These are phyloP conservation scores for Kodamaea jinghongensis DNA, from an alignment of 805 yeast species.

Conservation along the genomic window DNA sequence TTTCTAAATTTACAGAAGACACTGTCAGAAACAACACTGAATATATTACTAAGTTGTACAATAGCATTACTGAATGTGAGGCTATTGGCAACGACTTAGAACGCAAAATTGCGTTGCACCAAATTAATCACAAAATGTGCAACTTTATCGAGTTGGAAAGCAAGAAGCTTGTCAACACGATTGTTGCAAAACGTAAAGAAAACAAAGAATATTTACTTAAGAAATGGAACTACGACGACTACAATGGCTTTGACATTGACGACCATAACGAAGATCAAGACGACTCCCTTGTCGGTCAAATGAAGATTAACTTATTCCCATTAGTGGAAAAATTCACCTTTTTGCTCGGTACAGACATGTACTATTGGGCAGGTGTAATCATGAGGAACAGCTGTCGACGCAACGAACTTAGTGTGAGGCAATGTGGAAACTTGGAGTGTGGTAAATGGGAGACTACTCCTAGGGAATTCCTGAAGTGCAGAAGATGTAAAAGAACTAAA, in stretches of 20 bases:
- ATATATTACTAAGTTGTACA: conserved; percentile 29
- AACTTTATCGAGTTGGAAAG: conserved; percentile 32
- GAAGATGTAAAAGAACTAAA: conserved; percentile 91
- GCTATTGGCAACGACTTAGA: conserved; percentile 31
- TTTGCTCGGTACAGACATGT: conserved; percentile 70
- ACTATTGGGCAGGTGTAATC: conserved; percentile 97
- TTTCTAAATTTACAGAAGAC: conserved; percentile 1
- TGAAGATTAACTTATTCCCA: conserved; percentile 72
- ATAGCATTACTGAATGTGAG: conserved; percentile 34
- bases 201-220: conserved; percentile 28
- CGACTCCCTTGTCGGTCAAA: conserved; percentile 44
- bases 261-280: conserved; percentile 33
- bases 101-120: conserved; percentile 32
- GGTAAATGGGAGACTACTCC: conserved; percentile 93
- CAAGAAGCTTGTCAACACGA: conserved; percentile 27
- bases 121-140: conserved; percentile 32
- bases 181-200: conserved; percentile 32
- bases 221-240: conserved; percentile 42
- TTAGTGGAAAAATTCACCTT: conserved; percentile 87
- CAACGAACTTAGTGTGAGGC: conserved; percentile 81
- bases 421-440: conserved; percentile 90
- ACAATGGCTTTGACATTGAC: conserved; percentile 41
- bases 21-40: conserved; percentile 12
- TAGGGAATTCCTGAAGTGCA: conserved; percentile 90
- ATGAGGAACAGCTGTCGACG: conserved; percentile 94